phyloP scores from a whole-genome alignment of 2,329 filamentous ascomycete genomes.

The Plenodomus biglobosus region DNA sequence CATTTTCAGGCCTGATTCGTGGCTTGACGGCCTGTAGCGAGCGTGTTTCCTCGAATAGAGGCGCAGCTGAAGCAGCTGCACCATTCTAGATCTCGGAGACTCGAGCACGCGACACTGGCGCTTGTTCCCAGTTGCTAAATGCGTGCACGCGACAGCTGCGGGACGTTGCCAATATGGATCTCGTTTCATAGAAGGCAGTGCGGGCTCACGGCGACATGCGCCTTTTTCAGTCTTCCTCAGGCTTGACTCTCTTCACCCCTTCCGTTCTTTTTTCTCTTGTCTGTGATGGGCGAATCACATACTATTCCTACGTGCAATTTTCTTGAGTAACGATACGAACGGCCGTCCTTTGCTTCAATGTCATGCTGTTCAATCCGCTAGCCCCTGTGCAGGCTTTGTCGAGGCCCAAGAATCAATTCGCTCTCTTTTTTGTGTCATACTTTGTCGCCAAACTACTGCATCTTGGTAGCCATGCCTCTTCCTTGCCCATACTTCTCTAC shows the following conservation, averaged over 20 bases:
- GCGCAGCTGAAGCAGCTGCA: neutral
- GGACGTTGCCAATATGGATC: conserved; percentile 2
- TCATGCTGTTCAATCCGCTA: conserved; percentile 18
- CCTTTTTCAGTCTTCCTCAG: conserved; percentile 1
- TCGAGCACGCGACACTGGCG: neutral
- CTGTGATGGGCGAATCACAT: neutral
- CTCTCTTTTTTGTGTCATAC: conserved; percentile 18
- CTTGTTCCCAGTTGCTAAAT: neutral
- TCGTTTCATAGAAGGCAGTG: conserved; percentile 7
- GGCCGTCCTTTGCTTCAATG: conserved; percentile 5
- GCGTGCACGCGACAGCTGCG: conserved; percentile 10
- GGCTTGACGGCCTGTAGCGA: conserved; percentile 1
- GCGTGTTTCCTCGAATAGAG: conserved; percentile 2
- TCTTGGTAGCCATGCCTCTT: conserved; percentile 17
- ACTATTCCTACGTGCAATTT: neutral
- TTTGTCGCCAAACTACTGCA: conserved; percentile 20
- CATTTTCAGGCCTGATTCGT: conserved; percentile 4
- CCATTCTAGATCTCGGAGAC: neutral
- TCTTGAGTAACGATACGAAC: conserved; percentile 1
- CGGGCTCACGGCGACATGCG: conserved; percentile 3
- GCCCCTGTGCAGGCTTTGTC: conserved; percentile 17
- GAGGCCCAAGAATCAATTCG: conserved; percentile 15
- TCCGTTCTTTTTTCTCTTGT: neutral
- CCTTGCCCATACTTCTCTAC: conserved; percentile 19
- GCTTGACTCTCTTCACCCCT: neutral